Evolutionary conservation across 352 stramenopile species (phyloP).

Genomic region (Pythium grandisporangium): DNA sequence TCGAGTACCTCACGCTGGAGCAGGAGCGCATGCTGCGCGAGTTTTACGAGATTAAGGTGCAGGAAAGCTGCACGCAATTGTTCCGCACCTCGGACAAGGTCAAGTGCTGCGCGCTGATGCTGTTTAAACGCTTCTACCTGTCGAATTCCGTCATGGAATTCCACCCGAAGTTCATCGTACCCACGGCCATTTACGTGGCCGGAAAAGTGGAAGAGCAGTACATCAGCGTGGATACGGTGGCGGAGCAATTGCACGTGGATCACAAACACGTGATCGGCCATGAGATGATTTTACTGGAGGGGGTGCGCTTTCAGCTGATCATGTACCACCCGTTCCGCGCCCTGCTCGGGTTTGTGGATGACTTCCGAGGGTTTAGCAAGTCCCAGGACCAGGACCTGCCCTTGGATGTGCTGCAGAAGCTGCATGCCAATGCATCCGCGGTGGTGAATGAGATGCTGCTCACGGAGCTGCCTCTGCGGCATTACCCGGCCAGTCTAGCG

Average conservation of each 20-base stretch:
- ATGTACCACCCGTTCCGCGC: conserved; percentile 85
- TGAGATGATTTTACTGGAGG: conserved; percentile 83
- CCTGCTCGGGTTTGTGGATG: conserved; percentile 75
- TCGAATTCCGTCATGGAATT: conserved; percentile 87
- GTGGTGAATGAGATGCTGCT: conserved; percentile 72
- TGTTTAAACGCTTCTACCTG: conserved; percentile 87
- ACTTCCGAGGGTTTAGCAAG: conserved; percentile 70
- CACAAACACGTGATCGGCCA: conserved; percentile 82
- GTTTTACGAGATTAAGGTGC: conserved; percentile 79
- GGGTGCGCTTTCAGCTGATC: conserved; percentile 84
- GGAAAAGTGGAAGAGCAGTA: conserved; percentile 89
- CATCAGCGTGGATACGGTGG: conserved; percentile 80
- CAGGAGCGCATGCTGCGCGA: conserved; percentile 53
- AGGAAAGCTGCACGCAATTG: conserved; percentile 76
- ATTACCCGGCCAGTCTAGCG: conserved; percentile 63
- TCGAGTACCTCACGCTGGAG: conserved; percentile 47
- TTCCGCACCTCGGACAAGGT: conserved; percentile 86
- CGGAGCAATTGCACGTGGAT: conserved; percentile 73
- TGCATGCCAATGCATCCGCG: conserved; percentile 66
- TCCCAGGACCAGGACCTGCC: conserved; percentile 48
- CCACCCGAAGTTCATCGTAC: conserved; percentile 79
- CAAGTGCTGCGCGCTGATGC: conserved; percentile 74
- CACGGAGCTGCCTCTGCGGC: conserved; percentile 53
- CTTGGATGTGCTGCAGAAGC: conserved; percentile 56
- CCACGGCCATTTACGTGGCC: conserved; percentile 82